Conservation (phyloP, 257 asterid species). For the Plantago major region DNA sequence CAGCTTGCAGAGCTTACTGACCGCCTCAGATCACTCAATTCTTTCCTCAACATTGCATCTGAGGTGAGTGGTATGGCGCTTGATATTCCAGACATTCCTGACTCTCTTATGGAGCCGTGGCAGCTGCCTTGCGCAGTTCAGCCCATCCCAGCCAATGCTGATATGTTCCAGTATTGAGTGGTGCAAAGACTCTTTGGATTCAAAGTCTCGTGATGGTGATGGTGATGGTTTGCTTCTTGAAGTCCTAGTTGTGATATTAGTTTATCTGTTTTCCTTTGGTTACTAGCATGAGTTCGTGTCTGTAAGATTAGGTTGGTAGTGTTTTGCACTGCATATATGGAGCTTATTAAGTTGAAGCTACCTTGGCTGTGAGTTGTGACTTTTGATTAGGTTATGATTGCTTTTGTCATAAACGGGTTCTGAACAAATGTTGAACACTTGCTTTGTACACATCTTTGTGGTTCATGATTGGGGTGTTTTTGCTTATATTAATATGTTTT, state of each 20-base stretch:
- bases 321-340: slow-evolving; percentile 6
- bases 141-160: slow-evolving; percentile 42
- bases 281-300: background rate
- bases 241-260: slow-evolving; percentile 4
- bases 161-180: slow-evolving; percentile 31
- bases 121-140: slow-evolving; percentile 46
- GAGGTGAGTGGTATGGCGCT: slow-evolving; percentile 25
- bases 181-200: background rate
- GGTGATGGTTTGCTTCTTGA: background rate
- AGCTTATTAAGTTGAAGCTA: slow-evolving; percentile 8
- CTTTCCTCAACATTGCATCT: slow-evolving; percentile 30
- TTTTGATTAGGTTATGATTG: slow-evolving; percentile 1
- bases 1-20: slow-evolving; percentile 46
- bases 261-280: background rate
- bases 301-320: background rate
- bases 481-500: background rate
- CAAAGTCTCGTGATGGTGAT: background rate
- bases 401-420: background rate
- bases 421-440: background rate
- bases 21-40: slow-evolving; percentile 39
- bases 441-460: background rate
- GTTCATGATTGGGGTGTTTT: background rate
- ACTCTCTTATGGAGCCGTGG: slow-evolving; percentile 47
- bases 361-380: background rate
- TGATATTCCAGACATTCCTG: slow-evolving; percentile 27